Conservation (phyloP, 805 yeast genomes). For the Isabelozyma pseudorhagii region DNA sequence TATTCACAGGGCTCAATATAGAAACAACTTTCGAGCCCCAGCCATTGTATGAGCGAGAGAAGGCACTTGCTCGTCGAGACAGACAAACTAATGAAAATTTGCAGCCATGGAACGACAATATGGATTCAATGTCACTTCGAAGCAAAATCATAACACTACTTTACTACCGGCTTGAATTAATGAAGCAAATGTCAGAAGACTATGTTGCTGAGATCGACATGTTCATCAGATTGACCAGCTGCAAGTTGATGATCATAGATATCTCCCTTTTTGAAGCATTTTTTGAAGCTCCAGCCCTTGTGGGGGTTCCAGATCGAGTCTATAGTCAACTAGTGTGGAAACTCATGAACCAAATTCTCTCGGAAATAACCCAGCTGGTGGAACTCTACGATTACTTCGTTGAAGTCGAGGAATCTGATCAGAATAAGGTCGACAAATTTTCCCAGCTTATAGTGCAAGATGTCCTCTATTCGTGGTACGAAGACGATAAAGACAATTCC, state of each 20-base stretch:
- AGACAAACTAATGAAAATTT: background rate
- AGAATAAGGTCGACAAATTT: background rate
- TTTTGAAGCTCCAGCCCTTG: background rate
- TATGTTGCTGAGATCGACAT: background rate
- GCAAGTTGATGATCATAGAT: background rate
- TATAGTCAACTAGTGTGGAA: background rate
- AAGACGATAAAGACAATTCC: background rate
- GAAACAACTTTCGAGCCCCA: constrained; percentile 10
- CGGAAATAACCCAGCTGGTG: background rate
- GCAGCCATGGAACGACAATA: constrained; percentile 17
- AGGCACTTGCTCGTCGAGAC: too few relatives aligned
- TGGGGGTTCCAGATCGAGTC: background rate
- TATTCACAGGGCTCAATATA: constrained; percentile 25
- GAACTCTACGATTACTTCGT: background rate
- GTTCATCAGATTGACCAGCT: background rate
- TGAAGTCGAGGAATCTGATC: too few relatives aligned
- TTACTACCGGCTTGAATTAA: constrained; percentile 9
- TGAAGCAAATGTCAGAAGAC: background rate
- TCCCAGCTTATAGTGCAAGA: constrained; percentile 4
- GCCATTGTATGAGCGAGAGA: constrained; percentile 15
- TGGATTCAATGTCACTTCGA: constrained; percentile 26
- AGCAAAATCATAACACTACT: constrained; percentile 14
- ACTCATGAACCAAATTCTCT: background rate
- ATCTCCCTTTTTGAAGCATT: background rate
- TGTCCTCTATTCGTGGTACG: constrained; percentile 7